phyloP scores from a whole-genome alignment of 2,329 filamentous ascomycete genomes.

The Hawksworthiomyces lignivorus region DNA sequence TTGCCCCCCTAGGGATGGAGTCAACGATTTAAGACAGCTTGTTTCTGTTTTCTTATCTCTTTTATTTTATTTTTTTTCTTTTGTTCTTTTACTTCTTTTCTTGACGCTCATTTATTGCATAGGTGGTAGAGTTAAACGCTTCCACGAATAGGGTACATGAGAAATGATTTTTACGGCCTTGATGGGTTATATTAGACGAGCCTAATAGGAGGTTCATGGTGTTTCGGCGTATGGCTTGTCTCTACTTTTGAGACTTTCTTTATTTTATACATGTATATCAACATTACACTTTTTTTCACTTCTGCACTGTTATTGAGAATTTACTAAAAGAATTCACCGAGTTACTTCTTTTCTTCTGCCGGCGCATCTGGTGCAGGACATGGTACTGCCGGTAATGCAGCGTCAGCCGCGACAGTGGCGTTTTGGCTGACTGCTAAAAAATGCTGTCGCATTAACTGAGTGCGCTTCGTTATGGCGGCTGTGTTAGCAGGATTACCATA shows the following conservation, averaged over 20 bases:
- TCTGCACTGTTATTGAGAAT: too few relatives aligned
- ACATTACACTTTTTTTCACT: too few relatives aligned
- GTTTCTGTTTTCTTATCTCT: neutral
- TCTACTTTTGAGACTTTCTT: too few relatives aligned
- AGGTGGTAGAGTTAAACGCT: too few relatives aligned
- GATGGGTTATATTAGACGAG: too few relatives aligned
- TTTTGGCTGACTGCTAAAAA: slow-evolving; percentile 32
- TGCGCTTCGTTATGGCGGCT: slow-evolving; percentile 27
- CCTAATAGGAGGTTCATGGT: too few relatives aligned
- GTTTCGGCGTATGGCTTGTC: too few relatives aligned
- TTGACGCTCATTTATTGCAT: neutral
- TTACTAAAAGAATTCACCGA: too few relatives aligned
- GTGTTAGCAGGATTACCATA: slow-evolving; percentile 37
- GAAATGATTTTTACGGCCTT: too few relatives aligned
- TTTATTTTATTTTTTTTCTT: neutral
- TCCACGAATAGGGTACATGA: too few relatives aligned
- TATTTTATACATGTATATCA: too few relatives aligned
- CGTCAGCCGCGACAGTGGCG: slow-evolving; percentile 23
- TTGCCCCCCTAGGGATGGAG: slow-evolving; percentile 13
- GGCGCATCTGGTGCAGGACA: slow-evolving; percentile 23
- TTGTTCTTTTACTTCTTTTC: neutral
- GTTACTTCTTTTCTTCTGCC: too few relatives aligned
- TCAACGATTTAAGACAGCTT: slow-evolving; percentile 8
- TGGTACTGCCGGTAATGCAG: slow-evolving; percentile 29
- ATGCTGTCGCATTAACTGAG: slow-evolving; percentile 35